Base-by-base conservation (phyloP, 2,329 filamentous ascomycete species). In the Mycosphaerelloides madeirae region DNA sequence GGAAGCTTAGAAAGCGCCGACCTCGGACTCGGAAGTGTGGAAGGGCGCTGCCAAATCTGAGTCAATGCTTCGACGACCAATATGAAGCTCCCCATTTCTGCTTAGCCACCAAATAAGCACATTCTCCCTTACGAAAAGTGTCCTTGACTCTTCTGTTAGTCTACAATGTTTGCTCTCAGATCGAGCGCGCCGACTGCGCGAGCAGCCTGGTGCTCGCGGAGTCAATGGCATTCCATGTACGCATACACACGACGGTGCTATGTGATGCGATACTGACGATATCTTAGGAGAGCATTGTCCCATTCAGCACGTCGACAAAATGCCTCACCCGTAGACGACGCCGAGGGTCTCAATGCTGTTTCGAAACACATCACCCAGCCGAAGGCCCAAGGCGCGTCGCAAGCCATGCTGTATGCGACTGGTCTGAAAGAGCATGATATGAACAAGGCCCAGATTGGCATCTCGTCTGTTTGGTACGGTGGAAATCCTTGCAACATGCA, bases 401-500 rank as follows among this genome's bases (percentile, higher is more conserved):
- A 98, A 74, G 93, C 94, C 54, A 98, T 98, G 94, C 78, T 98
- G 45, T 98, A 95, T 75, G 93, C 87, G 56, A 96, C 91, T 1
- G 94, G 94, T 42, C 75, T 98, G 60, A 80, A 73, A 32, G 87
- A 95, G 63, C 77, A 78, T 44, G 90, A 95, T 68, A 87, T 97
- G 83, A 84, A 85, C 74, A 98, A 97, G 75, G 85, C 93, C 19
- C 94, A 98, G 74, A 84, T 98, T 58, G 93, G 93, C 56, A 97
- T 98, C 65, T 95, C 91, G 32, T 96, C 90, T 5, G 90, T 97
- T 49, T 98, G 93, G 93, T 96, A 91, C 72, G 85, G 88, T 58
- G 93, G 93, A 46, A 98, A 98, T 72, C 93, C 93, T 19, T 98
- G 93, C 77, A 98, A 98, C 73, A 98, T 96, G 91, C 93, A 98